Evolutionary conservation across 371 early-diverging fungal genomes (phyloP).

Genomic region (Encephalitozoon romaleae): DNA sequence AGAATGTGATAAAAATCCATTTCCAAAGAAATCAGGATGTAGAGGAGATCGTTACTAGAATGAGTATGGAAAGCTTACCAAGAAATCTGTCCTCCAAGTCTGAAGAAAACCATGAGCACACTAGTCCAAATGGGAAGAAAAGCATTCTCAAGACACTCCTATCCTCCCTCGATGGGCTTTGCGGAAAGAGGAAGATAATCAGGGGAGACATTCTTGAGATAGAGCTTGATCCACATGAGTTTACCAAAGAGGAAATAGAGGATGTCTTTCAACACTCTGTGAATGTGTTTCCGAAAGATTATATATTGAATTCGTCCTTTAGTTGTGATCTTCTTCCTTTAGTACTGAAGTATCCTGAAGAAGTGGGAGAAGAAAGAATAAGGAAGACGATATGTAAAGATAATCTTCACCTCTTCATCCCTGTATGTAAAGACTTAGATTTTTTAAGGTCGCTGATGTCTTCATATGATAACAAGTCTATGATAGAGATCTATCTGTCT

Average conservation of each 20-base stretch:
- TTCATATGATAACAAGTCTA: not conserved
- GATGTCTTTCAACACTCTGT: slow-evolving; percentile 6
- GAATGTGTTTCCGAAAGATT: slow-evolving; percentile 24
- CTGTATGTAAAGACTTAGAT: not conserved
- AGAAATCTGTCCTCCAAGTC: not conserved
- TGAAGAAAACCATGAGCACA: not conserved
- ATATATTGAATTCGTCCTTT: not conserved
- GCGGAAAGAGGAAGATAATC: not conserved
- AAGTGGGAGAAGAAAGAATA: not conserved
- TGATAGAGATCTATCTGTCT: not conserved
- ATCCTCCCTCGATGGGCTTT: not conserved
- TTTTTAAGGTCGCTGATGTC: not conserved
- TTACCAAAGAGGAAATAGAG: slow-evolving; percentile 9
- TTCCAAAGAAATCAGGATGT: not conserved
- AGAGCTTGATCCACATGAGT: not conserved
- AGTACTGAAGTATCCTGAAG: slow-evolving; percentile 16
- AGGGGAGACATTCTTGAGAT: not conserved
- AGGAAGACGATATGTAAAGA: not conserved
- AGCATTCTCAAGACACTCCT: not conserved
- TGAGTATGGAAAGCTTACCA: not conserved
- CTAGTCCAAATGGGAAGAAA: not conserved
- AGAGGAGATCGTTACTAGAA: not conserved
- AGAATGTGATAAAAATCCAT: not conserved
- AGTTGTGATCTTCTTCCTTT: not conserved
- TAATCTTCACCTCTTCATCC: not conserved